A percentile compares a stretch with the other conserved stretches of the same genome.
Conservation (phyloP, 139 green algal genomes). For the Astrephomene gubernaculifera region DNA sequence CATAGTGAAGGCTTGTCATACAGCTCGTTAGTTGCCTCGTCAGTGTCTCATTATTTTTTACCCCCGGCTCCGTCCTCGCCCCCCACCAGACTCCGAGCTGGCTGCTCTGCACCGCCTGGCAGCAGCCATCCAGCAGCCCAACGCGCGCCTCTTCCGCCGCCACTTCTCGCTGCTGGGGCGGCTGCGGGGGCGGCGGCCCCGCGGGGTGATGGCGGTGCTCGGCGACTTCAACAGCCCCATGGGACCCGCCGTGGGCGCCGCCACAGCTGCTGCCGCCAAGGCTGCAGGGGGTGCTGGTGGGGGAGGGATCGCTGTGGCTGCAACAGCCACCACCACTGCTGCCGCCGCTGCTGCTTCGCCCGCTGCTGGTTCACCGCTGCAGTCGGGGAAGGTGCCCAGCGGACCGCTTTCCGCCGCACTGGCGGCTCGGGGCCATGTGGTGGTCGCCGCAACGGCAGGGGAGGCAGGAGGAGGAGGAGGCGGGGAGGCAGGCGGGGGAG, state of each 20-base stretch:
- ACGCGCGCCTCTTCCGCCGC: slow-evolving; percentile 15
- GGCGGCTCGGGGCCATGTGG: no score
- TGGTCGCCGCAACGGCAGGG: no score
- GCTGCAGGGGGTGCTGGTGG: no score
- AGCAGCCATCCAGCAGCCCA: background rate
- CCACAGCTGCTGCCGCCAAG: background rate
- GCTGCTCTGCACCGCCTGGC: slow-evolving; percentile 13
- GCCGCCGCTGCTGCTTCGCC: background rate
- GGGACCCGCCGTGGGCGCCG: background rate
- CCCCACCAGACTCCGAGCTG: slow-evolving; percentile 12
- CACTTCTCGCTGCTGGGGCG: background rate
- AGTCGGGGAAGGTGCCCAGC: no score
- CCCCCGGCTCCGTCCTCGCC: background rate
- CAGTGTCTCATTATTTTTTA: no score
- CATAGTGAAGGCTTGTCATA: no score
- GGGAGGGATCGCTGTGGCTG: no score
- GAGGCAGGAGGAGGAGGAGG: no score
- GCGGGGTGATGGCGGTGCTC: background rate
- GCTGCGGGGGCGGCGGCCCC: background rate
- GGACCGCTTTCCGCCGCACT: no score
- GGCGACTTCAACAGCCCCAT: slow-evolving; percentile 43
- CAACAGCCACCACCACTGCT: background rate
- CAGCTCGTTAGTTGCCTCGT: no score
- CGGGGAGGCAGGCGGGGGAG: no score
- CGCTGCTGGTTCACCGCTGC: no score